Evolutionary conservation across 108 stramenopile species (phyloP), one percentile per base, ranked within the genome.

Genomic region (Skeletonema grethae): DNA sequence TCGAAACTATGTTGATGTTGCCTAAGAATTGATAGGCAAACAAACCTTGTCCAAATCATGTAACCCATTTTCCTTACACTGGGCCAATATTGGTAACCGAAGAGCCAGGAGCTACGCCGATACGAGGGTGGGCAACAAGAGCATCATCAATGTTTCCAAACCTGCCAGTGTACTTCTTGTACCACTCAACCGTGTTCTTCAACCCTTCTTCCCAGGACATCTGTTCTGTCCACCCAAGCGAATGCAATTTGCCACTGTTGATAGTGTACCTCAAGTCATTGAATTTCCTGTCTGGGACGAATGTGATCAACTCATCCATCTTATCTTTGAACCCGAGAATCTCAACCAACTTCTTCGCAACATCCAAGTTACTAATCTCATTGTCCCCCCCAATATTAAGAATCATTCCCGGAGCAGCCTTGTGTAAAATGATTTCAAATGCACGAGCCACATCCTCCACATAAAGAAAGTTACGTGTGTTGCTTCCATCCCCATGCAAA

Each of bases 241-340:
- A 73, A 57, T 86, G 83, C 39, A 99, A 85, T 73, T 95, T 96
- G 32, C 73, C 57, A 63, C 81, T 85, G 76, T 98, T 96, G 80
- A 99, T 97, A 34, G 97, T 97, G 89, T 99, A 99, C 56, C 99
- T 88, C 76, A 98, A 87, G 84, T 99, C 99, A 77, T 99, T 99
- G 82, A 99, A 99, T 57, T 92, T 84, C 16, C 99, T 88, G 83
- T 99, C 99, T 7, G 92, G 94, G 12, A 97, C 98, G 61, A 92
- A 97, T 12, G 77, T 88, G 46, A 98, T 79, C 70, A 81, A 87
- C 60, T 89, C 80, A 12, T 91, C 87, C 75, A 84, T 80, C 57
- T 86, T 66, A 31, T 90, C 82, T 32, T 82, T 82, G 38, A 79
- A 43, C 18, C 95, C 95, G 65, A 96, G 84, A 57, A 93, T 74